Conservation (phyloP, 225 moss, liverwort and hornwort species). For the Asterella californica region DNA sequence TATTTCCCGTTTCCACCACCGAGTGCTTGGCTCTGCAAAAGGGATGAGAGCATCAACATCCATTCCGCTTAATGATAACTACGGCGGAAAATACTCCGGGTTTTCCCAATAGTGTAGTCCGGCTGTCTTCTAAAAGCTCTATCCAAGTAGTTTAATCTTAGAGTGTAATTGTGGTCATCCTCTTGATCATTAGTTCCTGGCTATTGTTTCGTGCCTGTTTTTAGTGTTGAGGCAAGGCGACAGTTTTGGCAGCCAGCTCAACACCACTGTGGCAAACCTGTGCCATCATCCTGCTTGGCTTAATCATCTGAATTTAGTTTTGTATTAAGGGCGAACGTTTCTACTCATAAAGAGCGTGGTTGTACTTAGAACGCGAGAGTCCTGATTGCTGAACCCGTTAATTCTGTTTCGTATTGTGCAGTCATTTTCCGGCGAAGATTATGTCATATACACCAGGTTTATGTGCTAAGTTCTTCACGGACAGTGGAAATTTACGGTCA, state of each 20-base stretch:
- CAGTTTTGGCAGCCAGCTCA: too few species aligned
- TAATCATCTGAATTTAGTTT: background rate
- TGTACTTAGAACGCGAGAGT: background rate
- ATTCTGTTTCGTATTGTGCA: constrained; percentile 22
- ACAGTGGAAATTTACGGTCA: constrained; percentile 67
- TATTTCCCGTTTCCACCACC: background rate
- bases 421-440: constrained; percentile 52
- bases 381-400: background rate
- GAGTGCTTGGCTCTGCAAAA: too few species aligned
- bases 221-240: too few species aligned
- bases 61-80: too few species aligned
- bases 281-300: background rate
- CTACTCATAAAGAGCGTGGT: background rate
- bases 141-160: too few species aligned
- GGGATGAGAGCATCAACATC: too few species aligned
- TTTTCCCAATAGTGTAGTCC: too few species aligned
- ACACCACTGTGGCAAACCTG: background rate
- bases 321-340: background rate
- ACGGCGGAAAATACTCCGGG: too few species aligned
- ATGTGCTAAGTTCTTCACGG: constrained; percentile 63
- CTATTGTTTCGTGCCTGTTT: too few species aligned
- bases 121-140: too few species aligned
- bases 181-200: too few species aligned
- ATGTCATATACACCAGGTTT: constrained; percentile 51
- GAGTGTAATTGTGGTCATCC: too few species aligned